A percentile compares a stretch with the other conserved stretches of the same genome.
Evolutionary conservation across 768 basidiomycete genomes (phyloP).

Genomic region (Leccinum broughii): DNA sequence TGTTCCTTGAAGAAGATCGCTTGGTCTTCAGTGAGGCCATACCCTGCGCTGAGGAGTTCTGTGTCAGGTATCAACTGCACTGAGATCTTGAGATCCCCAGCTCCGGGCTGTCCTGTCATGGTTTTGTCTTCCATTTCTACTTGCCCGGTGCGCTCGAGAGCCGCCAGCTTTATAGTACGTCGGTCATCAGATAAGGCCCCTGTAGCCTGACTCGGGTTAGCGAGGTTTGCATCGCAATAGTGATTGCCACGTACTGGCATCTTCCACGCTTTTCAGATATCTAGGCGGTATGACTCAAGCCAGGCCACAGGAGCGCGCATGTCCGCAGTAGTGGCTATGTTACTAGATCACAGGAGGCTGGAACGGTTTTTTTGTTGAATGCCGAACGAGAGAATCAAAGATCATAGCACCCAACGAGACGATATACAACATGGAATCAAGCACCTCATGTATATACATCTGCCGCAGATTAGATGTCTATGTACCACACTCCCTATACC

Average conservation of each 20-base stretch:
- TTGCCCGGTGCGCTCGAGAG: too few species aligned
- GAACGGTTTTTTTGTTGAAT: background rate
- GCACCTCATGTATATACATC: slow-evolving; percentile 16
- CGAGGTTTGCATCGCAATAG: background rate
- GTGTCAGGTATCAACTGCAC: background rate
- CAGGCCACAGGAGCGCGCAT: too few species aligned
- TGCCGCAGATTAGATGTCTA: slow-evolving; percentile 22
- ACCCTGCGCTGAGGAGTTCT: background rate
- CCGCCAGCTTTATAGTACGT: background rate
- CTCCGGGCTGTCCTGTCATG: background rate
- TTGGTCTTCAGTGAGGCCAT: slow-evolving; percentile 17
- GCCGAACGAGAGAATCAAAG: slow-evolving; percentile 2
- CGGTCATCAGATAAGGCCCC: background rate
- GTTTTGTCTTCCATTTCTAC: slow-evolving; percentile 1
- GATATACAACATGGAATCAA: slow-evolving; percentile 19
- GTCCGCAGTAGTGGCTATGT: too few species aligned
- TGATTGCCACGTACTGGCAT: background rate
- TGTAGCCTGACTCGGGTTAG: background rate
- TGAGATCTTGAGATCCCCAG: slow-evolving; percentile 12
- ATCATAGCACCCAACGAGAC: slow-evolving; percentile 25
- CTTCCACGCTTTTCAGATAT: too few species aligned
- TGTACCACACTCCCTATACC: slow-evolving; percentile 12
- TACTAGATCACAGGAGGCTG: too few species aligned
- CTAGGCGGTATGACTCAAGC: too few species aligned
- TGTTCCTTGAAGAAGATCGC: slow-evolving; percentile 29